These are phyloP conservation scores for Apiotrichum gracile DNA, from an alignment of 1,284 basidiomycete genomes.

Conservation along the genomic window DNA sequence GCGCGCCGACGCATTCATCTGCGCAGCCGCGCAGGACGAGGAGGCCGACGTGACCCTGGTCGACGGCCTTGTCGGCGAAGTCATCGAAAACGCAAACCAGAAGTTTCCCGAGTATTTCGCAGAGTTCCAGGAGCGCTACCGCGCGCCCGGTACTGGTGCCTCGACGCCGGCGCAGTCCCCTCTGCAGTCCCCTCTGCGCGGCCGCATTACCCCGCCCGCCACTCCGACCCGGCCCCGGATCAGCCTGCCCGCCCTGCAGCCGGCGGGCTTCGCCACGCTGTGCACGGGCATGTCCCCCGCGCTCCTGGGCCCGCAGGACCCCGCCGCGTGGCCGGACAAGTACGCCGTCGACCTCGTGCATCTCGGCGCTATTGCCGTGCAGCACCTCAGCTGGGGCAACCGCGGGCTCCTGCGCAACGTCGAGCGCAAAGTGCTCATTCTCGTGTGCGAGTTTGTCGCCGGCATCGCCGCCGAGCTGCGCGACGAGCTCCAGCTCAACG, in stretches of 20 bases:
- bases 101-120: too few species aligned
- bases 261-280: too few species aligned
- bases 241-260: too few species aligned
- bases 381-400: not conserved
- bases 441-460: not conserved
- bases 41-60: not conserved
- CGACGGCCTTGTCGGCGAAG: not conserved
- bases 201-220: too few species aligned
- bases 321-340: conserved; percentile 1
- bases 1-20: not conserved
- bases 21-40: not conserved
- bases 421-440: not conserved
- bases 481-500: not conserved
- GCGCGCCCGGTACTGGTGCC: too few species aligned
- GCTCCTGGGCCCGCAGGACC: not conserved
- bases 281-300: too few species aligned
- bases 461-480: not conserved
- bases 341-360: not conserved
- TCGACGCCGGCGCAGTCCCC: too few species aligned
- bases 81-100: not conserved
- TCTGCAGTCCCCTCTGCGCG: too few species aligned
- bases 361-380: not conserved
- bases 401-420: not conserved
- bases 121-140: too few species aligned
- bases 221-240: too few species aligned